Conservation (phyloP, 495 filamentous ascomycete genomes). For the Podospora pseudoanserina region DNA sequence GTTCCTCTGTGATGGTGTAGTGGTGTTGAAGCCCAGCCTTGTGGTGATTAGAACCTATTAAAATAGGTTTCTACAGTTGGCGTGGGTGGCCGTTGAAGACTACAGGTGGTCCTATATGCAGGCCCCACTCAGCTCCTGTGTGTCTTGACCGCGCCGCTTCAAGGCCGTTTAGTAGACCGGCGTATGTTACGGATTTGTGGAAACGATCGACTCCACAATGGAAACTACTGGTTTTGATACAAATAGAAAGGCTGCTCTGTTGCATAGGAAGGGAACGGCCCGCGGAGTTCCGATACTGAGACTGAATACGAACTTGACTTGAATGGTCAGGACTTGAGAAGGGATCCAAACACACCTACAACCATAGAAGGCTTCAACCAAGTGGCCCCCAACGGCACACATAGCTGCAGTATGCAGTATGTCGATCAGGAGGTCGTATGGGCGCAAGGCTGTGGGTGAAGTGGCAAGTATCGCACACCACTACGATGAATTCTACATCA, state of each 20-base stretch:
- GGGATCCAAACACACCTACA: too few species aligned
- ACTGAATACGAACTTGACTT: not conserved
- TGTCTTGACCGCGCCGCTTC: not conserved
- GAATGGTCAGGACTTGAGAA: not conserved
- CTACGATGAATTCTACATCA: not conserved
- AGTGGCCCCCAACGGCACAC: not conserved
- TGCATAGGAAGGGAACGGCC: not conserved
- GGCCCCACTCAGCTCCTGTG: not conserved
- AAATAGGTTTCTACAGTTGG: not conserved
- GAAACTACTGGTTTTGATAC: not conserved
- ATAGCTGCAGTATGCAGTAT: not conserved
- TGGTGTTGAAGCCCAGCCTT: not conserved
- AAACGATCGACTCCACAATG: not conserved
- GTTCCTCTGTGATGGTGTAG: not conserved
- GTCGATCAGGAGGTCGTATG: not conserved
- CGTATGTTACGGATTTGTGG: not conserved
- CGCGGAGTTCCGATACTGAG: not conserved
- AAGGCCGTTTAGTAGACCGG: not conserved
- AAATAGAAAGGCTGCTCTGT: not conserved
- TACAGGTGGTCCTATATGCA: not conserved
- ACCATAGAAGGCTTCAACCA: not conserved
- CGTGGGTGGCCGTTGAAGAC: not conserved
- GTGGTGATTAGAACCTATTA: not conserved
- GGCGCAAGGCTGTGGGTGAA: not conserved
- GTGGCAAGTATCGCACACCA: not conserved